Conservation (phyloP, 345 rosid genomes). For the Rhizophora mangle region DNA sequence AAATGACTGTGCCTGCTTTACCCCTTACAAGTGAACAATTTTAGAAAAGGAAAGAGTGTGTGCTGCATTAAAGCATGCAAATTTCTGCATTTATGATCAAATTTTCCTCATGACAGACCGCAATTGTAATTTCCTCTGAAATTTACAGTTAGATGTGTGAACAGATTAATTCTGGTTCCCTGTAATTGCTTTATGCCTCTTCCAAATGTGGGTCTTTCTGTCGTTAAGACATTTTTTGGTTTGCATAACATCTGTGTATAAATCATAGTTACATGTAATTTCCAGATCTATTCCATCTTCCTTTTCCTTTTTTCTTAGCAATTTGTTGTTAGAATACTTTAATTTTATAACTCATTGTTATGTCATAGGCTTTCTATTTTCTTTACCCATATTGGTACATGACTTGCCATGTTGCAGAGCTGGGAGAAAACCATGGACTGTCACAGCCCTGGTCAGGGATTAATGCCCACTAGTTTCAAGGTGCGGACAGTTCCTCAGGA, state of each 20-base stretch:
- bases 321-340: not conserved
- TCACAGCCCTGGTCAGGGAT: constrained; percentile 92
- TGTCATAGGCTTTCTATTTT: not conserved
- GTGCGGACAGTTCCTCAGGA: constrained; percentile 81
- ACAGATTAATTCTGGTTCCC: not conserved
- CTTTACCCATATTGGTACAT: not conserved
- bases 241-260: no score
- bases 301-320: no score
- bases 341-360: not conserved
- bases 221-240: no score
- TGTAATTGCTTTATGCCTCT: not conserved
- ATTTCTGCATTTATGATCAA: not conserved
- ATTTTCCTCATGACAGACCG: not conserved
- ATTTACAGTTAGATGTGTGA: not conserved
- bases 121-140: not conserved
- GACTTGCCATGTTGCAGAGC: constrained; percentile 42
- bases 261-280: no score
- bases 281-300: no score
- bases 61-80: not conserved
- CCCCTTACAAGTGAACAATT: no score
- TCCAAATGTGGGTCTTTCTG: no score
- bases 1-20: not conserved
- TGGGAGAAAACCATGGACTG: constrained; percentile 99
- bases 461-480: constrained; percentile 98
- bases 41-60: not conserved